These are phyloP conservation scores for Termitomyces sp. DNA, from an alignment of 768 basidiomycete species.

Conservation along the genomic window DNA sequence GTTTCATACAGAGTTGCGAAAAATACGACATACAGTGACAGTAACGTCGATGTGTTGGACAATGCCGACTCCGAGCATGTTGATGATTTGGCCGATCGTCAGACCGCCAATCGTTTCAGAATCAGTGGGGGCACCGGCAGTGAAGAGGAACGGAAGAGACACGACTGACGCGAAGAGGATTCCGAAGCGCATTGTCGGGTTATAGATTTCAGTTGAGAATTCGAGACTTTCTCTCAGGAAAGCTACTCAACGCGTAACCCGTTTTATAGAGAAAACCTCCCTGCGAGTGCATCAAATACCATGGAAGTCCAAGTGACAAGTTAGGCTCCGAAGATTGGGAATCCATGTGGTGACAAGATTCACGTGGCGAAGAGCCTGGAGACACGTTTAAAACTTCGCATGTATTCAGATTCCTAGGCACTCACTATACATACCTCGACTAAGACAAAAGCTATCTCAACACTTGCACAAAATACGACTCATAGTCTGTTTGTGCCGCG, in stretches of 20 bases:
- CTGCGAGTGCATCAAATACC: neutral
- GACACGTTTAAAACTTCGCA: too few relatives aligned
- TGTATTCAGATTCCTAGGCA: too few relatives aligned
- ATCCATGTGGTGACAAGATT: neutral
- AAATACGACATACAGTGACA: slow-evolving; percentile 26
- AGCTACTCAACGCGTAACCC: neutral
- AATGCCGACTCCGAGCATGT: slow-evolving; percentile 32
- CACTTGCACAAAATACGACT: too few relatives aligned
- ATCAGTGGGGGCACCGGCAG: slow-evolving; percentile 16
- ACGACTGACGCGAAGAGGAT: slow-evolving; percentile 5
- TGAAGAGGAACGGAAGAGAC: slow-evolving; percentile 19
- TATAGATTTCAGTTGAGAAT: neutral
- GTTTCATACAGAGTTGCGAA: neutral
- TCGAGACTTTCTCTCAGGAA: neutral
- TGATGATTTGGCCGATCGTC: slow-evolving; percentile 33
- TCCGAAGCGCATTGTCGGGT: slow-evolving; percentile 7
- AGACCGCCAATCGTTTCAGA: slow-evolving; percentile 16
- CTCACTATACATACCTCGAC: too few relatives aligned
- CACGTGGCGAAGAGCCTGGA: too few relatives aligned
- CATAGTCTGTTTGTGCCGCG: too few relatives aligned
- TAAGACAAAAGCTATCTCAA: too few relatives aligned
- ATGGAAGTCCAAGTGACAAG: neutral
- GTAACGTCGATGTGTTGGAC: slow-evolving; percentile 32
- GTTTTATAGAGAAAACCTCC: neutral
- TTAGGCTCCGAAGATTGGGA: neutral